phyloP scores from a whole-genome alignment of 805 yeast species.

The Groenewaldozyma tartarivorans region DNA sequence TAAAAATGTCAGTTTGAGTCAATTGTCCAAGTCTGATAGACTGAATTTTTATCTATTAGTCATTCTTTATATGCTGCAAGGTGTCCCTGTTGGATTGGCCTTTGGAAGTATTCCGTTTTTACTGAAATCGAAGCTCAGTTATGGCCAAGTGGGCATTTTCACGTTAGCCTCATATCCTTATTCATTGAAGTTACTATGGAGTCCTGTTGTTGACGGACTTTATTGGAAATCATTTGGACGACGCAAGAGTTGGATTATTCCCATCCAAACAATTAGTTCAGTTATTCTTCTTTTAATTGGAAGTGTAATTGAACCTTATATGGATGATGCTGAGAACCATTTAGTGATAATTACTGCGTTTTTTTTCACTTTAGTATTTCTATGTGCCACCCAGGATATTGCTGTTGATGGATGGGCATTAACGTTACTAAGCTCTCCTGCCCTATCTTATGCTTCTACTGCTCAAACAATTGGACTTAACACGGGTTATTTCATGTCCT shows the following conservation, averaged over 20 bases:
- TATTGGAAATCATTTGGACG: constrained; percentile 64
- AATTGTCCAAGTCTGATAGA: constrained; percentile 40
- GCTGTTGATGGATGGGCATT: constrained; percentile 99
- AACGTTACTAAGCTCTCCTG: constrained; percentile 67
- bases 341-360: constrained; percentile 51
- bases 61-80: constrained; percentile 74
- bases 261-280: constrained; percentile 79
- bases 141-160: constrained; percentile 84
- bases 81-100: constrained; percentile 94
- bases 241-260: constrained; percentile 88
- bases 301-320: constrained; percentile 34
- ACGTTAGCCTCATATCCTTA: constrained; percentile 92
- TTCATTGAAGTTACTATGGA: constrained; percentile 85
- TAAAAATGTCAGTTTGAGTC: constrained; percentile 18
- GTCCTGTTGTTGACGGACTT: constrained; percentile 89
- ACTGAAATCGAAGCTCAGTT: constrained; percentile 70
- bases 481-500: constrained; percentile 83
- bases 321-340: constrained; percentile 40
- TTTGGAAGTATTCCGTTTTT: constrained; percentile 91
- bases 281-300: constrained; percentile 61
- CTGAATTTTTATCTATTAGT: constrained; percentile 69
- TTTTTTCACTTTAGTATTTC: constrained; percentile 69
- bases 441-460: constrained; percentile 86
- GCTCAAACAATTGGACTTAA: constrained; percentile 96
- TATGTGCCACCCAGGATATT: constrained; percentile 96